Evolutionary conservation across 192 early-diverging fungal species (phyloP), one percentile per base, ranked within the genome.

Genomic region (Coemansia erecta): DNA sequence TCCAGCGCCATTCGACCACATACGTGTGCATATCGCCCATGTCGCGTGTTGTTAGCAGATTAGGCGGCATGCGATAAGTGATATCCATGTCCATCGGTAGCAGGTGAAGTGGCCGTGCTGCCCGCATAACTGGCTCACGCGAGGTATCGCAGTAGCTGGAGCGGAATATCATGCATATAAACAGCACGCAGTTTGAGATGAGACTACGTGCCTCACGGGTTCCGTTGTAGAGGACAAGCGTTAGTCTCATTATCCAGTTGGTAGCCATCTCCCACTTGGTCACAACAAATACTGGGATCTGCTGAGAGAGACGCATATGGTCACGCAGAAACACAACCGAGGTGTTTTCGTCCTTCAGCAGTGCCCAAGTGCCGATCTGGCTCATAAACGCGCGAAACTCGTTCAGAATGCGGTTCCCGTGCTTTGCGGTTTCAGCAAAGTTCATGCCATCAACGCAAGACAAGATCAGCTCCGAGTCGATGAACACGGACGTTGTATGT

Each of bases 1-100:
- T 68, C 77, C 77, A 80, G 35, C 64, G 72, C 77, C 77, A 80
- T 39, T 80, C 77, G 8, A 80, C 61, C 39, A 80, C 68, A 41
- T 80, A 73, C 5, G 77, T 75, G 39, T 80, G 71, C 64, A 80
- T 14, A 41, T 80, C 68, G 31, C 77, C 77, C 18, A 80, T 63
- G 54, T 75, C 73, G 35, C 68, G 72, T 10, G 69, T 80, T 48
- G 50, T 68, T 15, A 74, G 68, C 40, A 75, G 56, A 19, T 67
- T 64, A 8, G 65, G 54, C 13, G 64, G 49, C 23, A 59, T 49
- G 3, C 15, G 43, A 31, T 63, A 60, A 0, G 24, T 13, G 33
- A 63, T 31, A 28, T 80, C 72, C 9, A 65, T 33, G 51, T 80
- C 69, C 46, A 80, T 56, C 1, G 77, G 77, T 10, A 80, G 61